Conservation (phyloP, 768 basidiomycete genomes). For the Dentipellis fragilis region DNA sequence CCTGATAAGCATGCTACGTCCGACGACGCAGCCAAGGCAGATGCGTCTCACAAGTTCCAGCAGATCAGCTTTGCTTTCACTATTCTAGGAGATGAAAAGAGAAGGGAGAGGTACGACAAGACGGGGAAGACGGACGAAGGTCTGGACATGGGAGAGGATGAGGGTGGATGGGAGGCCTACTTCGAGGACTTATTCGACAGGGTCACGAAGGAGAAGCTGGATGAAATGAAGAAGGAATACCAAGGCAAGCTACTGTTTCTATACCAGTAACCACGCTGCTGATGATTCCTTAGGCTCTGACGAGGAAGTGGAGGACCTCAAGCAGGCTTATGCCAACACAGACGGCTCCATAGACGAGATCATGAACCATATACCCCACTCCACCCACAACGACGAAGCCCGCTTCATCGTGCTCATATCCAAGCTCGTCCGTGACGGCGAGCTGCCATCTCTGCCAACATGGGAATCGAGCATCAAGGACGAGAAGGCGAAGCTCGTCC, state of each 20-base stretch:
- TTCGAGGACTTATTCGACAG: constrained; percentile 85
- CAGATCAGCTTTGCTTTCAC: constrained; percentile 93
- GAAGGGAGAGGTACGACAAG: constrained; percentile 68
- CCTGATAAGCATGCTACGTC: constrained; percentile 81
- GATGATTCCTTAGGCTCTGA: constrained; percentile 48
- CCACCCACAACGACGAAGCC: constrained; percentile 72
- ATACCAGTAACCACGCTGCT: not conserved
- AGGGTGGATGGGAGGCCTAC: constrained; percentile 92
- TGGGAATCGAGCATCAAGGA: constrained; percentile 75
- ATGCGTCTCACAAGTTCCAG: constrained; percentile 74
- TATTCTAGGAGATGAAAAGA: constrained; percentile 70
- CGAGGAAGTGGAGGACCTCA: constrained; percentile 79
- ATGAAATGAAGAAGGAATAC: constrained; percentile 91
- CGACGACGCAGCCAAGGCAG: constrained; percentile 47
- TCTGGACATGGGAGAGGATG: constrained; percentile 57
- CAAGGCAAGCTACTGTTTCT: constrained; percentile 48
- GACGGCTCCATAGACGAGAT: constrained; percentile 73
- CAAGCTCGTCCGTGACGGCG: constrained; percentile 48
- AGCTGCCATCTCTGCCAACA: constrained; percentile 39
- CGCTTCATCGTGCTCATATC: constrained; percentile 71
- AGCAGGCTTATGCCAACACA: constrained; percentile 59
- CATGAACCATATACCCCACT: constrained; percentile 81
- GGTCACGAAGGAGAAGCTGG: constrained; percentile 77
- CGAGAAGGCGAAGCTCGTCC: constrained; percentile 63
- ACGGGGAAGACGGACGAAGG: constrained; percentile 84